These are phyloP conservation scores for Globisporangium yorkense DNA, from an alignment of 352 stramenopile genomes.

Conservation along the genomic window DNA sequence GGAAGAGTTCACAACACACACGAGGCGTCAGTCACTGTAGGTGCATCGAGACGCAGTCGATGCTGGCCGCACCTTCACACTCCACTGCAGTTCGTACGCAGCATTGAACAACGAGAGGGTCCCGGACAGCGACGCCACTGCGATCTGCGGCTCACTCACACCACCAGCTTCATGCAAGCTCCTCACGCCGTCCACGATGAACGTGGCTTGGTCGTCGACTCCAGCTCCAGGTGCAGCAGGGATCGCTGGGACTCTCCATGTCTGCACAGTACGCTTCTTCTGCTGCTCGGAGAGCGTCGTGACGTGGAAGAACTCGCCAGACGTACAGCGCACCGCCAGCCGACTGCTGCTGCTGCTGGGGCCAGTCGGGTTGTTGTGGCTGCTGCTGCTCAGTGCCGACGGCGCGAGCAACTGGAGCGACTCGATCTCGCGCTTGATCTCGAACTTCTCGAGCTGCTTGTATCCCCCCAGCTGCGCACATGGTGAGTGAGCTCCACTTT, in stretches of 20 bases:
- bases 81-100: conserved; percentile 34
- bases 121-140: conserved; percentile 33
- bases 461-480: conserved; percentile 38
- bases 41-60: neutral
- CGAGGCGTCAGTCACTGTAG: neutral
- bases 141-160: conserved; percentile 16
- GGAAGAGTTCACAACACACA: neutral
- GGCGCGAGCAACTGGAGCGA: conserved; percentile 29
- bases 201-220: conserved; percentile 25
- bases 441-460: conserved; percentile 40
- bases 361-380: neutral
- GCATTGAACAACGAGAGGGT: conserved; percentile 31
- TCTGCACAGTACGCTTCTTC: conserved; percentile 18
- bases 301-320: conserved; percentile 46
- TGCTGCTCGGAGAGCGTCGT: conserved; percentile 12
- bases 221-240: neutral
- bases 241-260: conserved; percentile 27
- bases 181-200: conserved; percentile 38
- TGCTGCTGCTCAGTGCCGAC: neutral
- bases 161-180: neutral
- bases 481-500: neutral
- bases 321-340: conserved; percentile 45
- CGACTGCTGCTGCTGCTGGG: conserved; percentile 6
- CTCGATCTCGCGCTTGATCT: conserved; percentile 58
- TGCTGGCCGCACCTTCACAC: conserved; percentile 29